Base-by-base conservation (phyloP, 148 eudicot species). In the Chenopodium berlandieri region DNA sequence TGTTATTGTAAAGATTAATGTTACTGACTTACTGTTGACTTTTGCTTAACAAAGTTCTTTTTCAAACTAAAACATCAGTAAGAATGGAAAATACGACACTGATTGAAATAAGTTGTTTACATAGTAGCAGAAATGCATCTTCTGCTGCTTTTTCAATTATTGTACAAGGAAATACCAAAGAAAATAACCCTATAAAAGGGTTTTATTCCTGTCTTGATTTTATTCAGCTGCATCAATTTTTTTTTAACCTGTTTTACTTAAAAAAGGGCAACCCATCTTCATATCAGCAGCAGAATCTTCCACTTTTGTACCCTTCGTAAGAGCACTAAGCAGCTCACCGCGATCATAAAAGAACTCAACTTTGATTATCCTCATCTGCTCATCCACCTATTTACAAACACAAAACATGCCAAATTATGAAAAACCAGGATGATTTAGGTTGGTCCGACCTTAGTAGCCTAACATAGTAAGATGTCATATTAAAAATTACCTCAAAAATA, bases 271-370 rank as follows among this genome's bases (percentile, higher is more conserved):
- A 46, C 86, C 72, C 52, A 85, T 48, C 32, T 84, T 7, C 50
- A 79, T 34, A 31, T 84, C 86, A 73, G 2, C 69, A 7, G 67
- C 27, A 30, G 83, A 62, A 80, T 25, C 23, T 10, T 84, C 86
- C 16, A 32, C 7, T 25, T 10, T 63, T 2, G 64, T 65, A 2
- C 93, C 94, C 84, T 89, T 90, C 54, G 80, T 80, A 20, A 94
- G 88, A 46, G 88, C 84, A 30, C 87, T 88, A 20, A 94, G 92
- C 70, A 94, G 79, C 46, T 91, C 96, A 25, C 96, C 96, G 1
- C 93, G 90, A n/a, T 94, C 96, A 32, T 72, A 91, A 60, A 91
- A 94, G 83, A 86, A 86, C 85, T 94, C 94, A 7, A 84, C 89
- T 88, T 88, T 94, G 81, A 86, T 80, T 25, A 92, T 37, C 83